A percentile compares a stretch with the other conserved stretches of the same genome.
phyloP scores from a whole-genome alignment of 371 early-diverging fungal genomes.

The Mucor mucedo region DNA sequence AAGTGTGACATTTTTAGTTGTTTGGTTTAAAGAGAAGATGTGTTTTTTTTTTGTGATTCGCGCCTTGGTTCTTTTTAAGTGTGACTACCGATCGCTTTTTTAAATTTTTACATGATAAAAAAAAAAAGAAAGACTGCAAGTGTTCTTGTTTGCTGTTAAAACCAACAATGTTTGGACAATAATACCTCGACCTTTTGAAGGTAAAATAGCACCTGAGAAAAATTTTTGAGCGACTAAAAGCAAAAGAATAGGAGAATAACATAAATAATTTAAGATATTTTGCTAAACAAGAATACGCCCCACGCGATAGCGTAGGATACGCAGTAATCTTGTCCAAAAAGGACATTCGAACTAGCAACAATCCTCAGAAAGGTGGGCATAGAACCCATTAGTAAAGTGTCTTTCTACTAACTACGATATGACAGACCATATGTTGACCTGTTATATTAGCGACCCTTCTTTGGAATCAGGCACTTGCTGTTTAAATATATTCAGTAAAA shows the following conservation, averaged over 20 bases:
- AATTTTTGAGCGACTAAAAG: neutral
- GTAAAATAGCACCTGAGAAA: neutral
- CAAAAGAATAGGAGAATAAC: neutral
- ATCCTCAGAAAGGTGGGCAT: too few species aligned
- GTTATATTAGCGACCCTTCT: too few species aligned
- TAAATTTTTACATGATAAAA: neutral
- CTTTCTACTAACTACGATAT: too few species aligned
- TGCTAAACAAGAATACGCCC: neutral
- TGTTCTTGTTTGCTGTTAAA: neutral
- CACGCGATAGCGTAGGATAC: too few species aligned
- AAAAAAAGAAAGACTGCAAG: neutral
- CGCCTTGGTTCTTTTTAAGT: neutral
- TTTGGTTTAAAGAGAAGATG: neutral
- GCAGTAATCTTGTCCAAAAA: too few species aligned
- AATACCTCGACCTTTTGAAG: neutral
- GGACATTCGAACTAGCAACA: too few species aligned
- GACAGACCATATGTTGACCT: too few species aligned
- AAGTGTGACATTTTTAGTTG: slow-evolving; percentile 29
- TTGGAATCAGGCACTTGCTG: too few species aligned
- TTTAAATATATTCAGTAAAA: neutral
- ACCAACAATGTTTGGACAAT: neutral
- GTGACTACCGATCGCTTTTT: neutral
- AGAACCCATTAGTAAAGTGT: too few species aligned
- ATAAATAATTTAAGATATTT: neutral
- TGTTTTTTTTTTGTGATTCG: neutral